These are phyloP conservation scores for Lecanicillium sp. DNA, from an alignment of 2,329 filamentous ascomycete species.

Conservation along the genomic window DNA sequence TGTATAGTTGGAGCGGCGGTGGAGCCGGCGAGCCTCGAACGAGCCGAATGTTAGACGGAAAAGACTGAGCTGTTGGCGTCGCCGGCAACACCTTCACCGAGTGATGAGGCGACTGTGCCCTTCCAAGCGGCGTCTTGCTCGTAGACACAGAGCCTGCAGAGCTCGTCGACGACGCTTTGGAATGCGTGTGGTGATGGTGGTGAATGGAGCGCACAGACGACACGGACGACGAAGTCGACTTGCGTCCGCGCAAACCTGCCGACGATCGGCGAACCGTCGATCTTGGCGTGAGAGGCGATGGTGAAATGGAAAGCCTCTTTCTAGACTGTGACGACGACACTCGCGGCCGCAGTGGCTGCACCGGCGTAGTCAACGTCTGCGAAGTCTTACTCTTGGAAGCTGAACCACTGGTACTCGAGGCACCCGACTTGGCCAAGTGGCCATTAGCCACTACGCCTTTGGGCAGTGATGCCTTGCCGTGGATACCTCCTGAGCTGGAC, in stretches of 20 bases:
- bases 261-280: slow-evolving; percentile 79
- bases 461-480: slow-evolving; percentile 36
- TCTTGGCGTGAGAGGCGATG: slow-evolving; percentile 79
- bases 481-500: slow-evolving; percentile 21
- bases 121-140: slow-evolving; percentile 56
- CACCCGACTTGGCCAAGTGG: slow-evolving; percentile 23
- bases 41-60: slow-evolving; percentile 80
- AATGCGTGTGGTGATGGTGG: slow-evolving; percentile 78
- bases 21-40: slow-evolving; percentile 52
- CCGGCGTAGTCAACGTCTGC: slow-evolving; percentile 19
- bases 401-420: slow-evolving; percentile 12
- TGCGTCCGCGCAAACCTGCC: slow-evolving; percentile 75
- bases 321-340: slow-evolving; percentile 33
- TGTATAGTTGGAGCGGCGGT: slow-evolving; percentile 39
- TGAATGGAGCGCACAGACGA: slow-evolving; percentile 90
- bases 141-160: slow-evolving; percentile 67
- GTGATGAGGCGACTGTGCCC: slow-evolving; percentile 70
- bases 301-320: slow-evolving; percentile 74
- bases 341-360: slow-evolving; percentile 19
- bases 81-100: slow-evolving; percentile 93
- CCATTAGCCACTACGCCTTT: slow-evolving; percentile 45
- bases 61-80: slow-evolving; percentile 65
- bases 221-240: slow-evolving; percentile 92
- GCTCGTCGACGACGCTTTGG: slow-evolving; percentile 89
- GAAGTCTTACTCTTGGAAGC: slow-evolving; percentile 14